Evolutionary conservation across 768 basidiomycete genomes (phyloP).

Genomic region (Trametes maxima): DNA sequence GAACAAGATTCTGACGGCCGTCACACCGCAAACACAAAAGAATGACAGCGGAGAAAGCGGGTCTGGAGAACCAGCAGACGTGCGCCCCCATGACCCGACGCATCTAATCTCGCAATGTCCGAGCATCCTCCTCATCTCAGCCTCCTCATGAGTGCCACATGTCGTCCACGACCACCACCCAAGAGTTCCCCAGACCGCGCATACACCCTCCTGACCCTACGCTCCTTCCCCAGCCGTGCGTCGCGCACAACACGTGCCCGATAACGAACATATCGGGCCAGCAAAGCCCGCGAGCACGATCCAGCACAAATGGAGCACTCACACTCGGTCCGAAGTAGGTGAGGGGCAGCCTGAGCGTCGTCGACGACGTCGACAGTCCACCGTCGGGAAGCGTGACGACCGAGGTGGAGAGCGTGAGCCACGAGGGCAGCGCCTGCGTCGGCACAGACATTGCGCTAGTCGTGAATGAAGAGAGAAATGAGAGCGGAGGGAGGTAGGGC

Average conservation of each 20-base stretch:
- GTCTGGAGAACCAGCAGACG: no score
- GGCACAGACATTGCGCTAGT: constrained; percentile 51
- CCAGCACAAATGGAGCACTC: constrained; percentile 38
- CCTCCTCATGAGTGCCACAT: no score
- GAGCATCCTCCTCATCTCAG: no score
- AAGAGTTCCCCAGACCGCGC: no score
- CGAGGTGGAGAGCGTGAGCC: constrained; percentile 64
- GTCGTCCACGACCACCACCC: no score
- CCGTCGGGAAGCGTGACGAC: constrained; percentile 57
- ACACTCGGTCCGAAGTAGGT: constrained; percentile 86
- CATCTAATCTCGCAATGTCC: no score
- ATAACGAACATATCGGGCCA: not conserved
- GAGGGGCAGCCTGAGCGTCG: constrained; percentile 63
- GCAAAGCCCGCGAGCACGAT: not conserved
- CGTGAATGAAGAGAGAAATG: constrained; percentile 3
- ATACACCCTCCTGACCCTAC: not conserved
- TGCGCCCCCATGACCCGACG: no score
- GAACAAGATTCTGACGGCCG: no score
- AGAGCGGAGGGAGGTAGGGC: not conserved
- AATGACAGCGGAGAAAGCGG: no score
- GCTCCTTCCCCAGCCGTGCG: not conserved
- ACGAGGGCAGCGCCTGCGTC: constrained; percentile 70
- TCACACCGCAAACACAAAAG: no score
- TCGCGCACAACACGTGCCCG: not conserved
- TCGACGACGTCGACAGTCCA: constrained; percentile 55